Conservation (phyloP, 768 basidiomycete species). For the Tephrocybe sp. region DNA sequence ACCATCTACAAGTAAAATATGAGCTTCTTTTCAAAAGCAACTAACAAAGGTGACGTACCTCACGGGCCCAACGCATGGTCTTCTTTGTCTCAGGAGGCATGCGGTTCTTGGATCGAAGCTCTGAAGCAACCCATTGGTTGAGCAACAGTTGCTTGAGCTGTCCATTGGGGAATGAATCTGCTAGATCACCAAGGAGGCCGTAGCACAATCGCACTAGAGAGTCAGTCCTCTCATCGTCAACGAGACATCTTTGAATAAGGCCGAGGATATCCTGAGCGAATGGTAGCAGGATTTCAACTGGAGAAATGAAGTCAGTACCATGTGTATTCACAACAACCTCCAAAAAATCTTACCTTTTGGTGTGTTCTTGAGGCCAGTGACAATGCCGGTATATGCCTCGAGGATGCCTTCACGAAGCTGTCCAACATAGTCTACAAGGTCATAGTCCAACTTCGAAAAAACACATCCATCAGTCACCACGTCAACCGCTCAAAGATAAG, state of each 20-base stretch:
- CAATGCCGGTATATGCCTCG: constrained; percentile 94
- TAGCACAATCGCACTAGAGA: constrained; percentile 68
- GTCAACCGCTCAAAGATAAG: neutral
- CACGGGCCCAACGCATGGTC: constrained; percentile 90
- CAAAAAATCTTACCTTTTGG: constrained; percentile 56
- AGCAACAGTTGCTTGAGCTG: constrained; percentile 79
- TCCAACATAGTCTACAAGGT: constrained; percentile 89
- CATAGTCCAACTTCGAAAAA: constrained; percentile 67
- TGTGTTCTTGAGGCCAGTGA: constrained; percentile 85
- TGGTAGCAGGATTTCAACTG: constrained; percentile 57
- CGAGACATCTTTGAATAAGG: constrained; percentile 71
- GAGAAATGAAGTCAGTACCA: constrained; percentile 9
- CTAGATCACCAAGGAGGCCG: constrained; percentile 91
- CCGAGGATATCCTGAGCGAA: constrained; percentile 76
- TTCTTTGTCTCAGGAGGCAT: constrained; percentile 79
- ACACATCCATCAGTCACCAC: neutral
- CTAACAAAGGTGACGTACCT: constrained; percentile 49
- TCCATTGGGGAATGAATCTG: constrained; percentile 80
- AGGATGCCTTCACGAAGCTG: constrained; percentile 91
- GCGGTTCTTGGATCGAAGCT: constrained; percentile 71
- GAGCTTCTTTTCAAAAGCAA: neutral
- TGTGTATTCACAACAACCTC: neutral
- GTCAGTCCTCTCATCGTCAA: constrained; percentile 84
- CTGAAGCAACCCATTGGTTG: constrained; percentile 72
- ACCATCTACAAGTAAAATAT: constrained; percentile 53